Evolutionary conservation across 306 rosid species (phyloP).

Genomic region (Dryas alaskensis): DNA sequence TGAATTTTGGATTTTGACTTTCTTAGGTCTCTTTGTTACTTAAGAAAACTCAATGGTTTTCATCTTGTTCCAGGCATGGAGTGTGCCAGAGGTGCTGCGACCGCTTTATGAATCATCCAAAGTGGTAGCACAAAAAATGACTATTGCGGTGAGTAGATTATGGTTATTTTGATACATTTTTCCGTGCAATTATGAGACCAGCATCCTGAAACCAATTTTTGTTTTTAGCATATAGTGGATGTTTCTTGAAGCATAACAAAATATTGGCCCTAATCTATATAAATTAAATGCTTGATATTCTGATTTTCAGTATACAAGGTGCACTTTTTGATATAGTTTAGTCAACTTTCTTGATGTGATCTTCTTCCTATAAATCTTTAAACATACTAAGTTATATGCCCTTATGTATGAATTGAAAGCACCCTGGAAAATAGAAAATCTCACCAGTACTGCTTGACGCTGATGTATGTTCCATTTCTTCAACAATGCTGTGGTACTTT

Average conservation of each 20-base stretch:
- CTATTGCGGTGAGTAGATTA: conserved; percentile 71
- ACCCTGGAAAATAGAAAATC: neutral
- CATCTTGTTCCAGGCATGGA: conserved; percentile 67
- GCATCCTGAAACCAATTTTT: neutral
- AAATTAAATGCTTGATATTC: neutral
- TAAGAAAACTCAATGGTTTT: conserved; percentile 8
- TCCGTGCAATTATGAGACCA: neutral
- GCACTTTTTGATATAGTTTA: neutral
- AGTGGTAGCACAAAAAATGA: conserved; percentile 84
- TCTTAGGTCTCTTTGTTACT: neutral
- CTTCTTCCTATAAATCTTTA: neutral
- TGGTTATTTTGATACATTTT: neutral
- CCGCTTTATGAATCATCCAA: conserved; percentile 95
- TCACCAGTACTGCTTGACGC: neutral
- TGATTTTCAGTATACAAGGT: neutral
- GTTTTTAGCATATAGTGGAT: neutral
- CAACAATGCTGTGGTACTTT: neutral
- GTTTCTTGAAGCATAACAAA: neutral
- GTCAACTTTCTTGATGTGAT: neutral
- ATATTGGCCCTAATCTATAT: neutral
- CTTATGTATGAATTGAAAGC: neutral
- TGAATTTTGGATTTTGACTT: conserved; percentile 10
- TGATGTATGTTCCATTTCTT: neutral
- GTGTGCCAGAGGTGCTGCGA: conserved; percentile 93
- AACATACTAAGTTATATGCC: neutral